Evolutionary conservation across 2,329 filamentous ascomycete species (phyloP), one percentile per base, ranked within the genome.

Genomic region (Colletotrichum eremochloae): DNA sequence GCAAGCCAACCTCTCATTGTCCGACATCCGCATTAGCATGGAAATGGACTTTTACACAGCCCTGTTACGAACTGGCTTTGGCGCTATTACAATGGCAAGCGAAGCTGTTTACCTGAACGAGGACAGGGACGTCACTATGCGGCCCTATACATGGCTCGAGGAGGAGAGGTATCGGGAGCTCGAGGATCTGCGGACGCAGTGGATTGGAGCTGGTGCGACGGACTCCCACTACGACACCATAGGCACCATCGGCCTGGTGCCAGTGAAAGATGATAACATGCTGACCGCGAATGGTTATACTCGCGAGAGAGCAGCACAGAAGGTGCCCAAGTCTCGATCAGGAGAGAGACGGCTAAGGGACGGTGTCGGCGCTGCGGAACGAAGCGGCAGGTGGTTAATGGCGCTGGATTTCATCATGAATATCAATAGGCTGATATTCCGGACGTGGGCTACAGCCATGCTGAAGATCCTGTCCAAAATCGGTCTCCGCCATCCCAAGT

Each of bases 41-140:
- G 91, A 94, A 67, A 97, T 98, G 86, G 96, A 99, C 80, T 98
- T 98, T 79, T 99, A 98, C 80, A 97, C 95, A 0, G 93, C 94
- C 0, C 85, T 98, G 5, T 86, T 98, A 3, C 92, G 95, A 72
- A 90, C 94, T 46, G 96, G 96, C 0, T 98, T 98, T 78, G 92
- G 91, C 14, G 91, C 96, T 15, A 90, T 98, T 73, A 97, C 94
- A 0, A 96, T 97, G 81, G 96, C 96, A 0, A 97, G 94, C 77
- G 95, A 98, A 81, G 96, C 96, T 4, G 96, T 98, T 0, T 98
- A 97, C 78, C 85, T 99, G 14, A 97, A 98, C 74, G 96, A 98
- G 81, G 96, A 96, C 57, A 90, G 90, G 52, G 88, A 88, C 1
- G 90, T 98, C 63, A 91, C 90, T 73, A 85, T 97, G 2, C 91